phyloP scores from a whole-genome alignment of 2,329 filamentous ascomycete genomes.

The Plectosphaerella cucumerina region DNA sequence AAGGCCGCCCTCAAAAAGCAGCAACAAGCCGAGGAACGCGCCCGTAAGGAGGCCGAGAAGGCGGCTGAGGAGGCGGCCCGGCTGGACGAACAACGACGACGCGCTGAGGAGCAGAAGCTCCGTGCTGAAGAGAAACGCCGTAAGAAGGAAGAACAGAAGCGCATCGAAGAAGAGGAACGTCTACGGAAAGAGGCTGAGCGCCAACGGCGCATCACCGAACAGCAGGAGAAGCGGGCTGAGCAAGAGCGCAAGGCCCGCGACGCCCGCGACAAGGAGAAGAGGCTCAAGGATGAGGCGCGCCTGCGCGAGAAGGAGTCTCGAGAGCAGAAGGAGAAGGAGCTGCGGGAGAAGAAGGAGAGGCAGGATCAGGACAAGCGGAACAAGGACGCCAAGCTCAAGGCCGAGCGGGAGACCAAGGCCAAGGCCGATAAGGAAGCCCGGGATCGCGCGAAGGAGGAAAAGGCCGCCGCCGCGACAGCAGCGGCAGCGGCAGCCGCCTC shows the following conservation, averaged over 20 bases:
- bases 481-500: slow-evolving; percentile 33
- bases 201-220: slow-evolving; percentile 73
- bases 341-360: slow-evolving; percentile 53
- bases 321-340: slow-evolving; percentile 63
- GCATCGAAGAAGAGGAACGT: slow-evolving; percentile 84
- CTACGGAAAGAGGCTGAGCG: slow-evolving; percentile 82
- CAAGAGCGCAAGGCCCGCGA: slow-evolving; percentile 73
- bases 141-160: slow-evolving; percentile 87
- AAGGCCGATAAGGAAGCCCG: slow-evolving; percentile 31
- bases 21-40: slow-evolving; percentile 85
- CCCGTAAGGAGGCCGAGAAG: slow-evolving; percentile 81
- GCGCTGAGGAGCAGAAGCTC: slow-evolving; percentile 72
- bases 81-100: slow-evolving; percentile 72
- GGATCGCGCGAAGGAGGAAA: slow-evolving; percentile 38
- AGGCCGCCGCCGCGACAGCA: slow-evolving; percentile 25
- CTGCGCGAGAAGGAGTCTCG: slow-evolving; percentile 74
- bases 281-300: slow-evolving; percentile 76
- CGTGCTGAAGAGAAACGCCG: slow-evolving; percentile 87
- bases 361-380: slow-evolving; percentile 55
- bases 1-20: slow-evolving; percentile 88
- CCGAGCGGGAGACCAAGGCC: slow-evolving; percentile 26
- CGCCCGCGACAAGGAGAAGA: slow-evolving; percentile 66
- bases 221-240: slow-evolving; percentile 81
- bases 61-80: slow-evolving; percentile 79
- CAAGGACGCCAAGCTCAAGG: slow-evolving; percentile 36